Percentiles rank a stretch among this genome's conserved stretches.
Evolutionary conservation across 495 filamentous ascomycete genomes (phyloP).

Genomic region (Pseudevernia furfuracea): DNA sequence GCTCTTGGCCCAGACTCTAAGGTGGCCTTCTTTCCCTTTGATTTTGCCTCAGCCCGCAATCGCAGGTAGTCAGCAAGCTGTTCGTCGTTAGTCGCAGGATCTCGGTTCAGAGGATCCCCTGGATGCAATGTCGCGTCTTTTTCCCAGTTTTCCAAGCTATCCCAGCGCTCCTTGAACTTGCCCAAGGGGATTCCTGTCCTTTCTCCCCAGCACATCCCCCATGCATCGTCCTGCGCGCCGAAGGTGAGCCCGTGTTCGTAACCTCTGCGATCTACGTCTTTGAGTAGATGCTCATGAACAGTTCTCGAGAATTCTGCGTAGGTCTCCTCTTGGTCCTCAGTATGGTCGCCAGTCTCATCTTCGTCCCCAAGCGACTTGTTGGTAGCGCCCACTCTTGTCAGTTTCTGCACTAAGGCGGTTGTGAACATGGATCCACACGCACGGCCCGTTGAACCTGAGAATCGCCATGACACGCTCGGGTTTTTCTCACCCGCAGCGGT

Average conservation of each 20-base stretch:
- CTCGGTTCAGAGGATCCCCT: conserved; percentile 1
- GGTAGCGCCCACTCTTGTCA: conserved; percentile 12
- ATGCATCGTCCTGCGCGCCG: conserved; percentile 27
- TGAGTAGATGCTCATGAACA: conserved; percentile 23
- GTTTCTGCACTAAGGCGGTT: conserved; percentile 25
- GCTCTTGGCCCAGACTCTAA: background rate
- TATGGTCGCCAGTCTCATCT: background rate
- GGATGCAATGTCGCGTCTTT: background rate
- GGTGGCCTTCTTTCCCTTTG: background rate
- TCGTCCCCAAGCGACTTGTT: conserved; percentile 11
- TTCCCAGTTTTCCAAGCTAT: background rate
- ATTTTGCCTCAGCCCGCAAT: background rate
- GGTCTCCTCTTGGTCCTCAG: conserved; percentile 19
- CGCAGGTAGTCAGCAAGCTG: background rate
- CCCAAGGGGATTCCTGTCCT: no score
- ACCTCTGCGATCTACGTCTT: conserved; percentile 21
- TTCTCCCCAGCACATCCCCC: conserved; percentile 23
- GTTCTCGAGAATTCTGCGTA: conserved; percentile 20
- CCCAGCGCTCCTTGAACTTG: conserved; percentile 4
- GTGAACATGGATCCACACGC: conserved; percentile 26
- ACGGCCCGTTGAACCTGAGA: conserved; percentile 22
- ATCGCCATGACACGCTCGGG: conserved; percentile 25
- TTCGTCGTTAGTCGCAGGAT: background rate
- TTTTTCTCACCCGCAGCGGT: conserved; percentile 24
- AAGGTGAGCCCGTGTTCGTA: conserved; percentile 24